These are phyloP conservation scores for Verticillium nonalfalfae DNA, from an alignment of 2,329 filamentous ascomycete genomes.

Conservation along the genomic window DNA sequence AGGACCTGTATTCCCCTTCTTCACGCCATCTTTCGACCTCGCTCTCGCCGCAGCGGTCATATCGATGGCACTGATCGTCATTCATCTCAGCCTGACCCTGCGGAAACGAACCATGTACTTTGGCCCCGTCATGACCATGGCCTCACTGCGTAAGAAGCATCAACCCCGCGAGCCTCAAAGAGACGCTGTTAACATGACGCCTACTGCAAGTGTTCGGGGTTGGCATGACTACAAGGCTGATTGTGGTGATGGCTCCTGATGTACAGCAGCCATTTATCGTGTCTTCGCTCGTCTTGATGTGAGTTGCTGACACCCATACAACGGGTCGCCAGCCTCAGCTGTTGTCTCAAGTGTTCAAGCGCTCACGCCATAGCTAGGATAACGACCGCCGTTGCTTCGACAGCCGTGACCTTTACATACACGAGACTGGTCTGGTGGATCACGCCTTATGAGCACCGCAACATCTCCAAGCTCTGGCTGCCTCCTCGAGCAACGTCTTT, in stretches of 20 bases:
- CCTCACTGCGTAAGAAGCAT: not conserved
- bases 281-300: not conserved
- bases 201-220: not conserved
- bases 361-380: not conserved
- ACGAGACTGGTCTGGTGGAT: constrained; percentile 10
- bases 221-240: constrained; percentile 1
- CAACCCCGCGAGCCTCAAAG: not conserved
- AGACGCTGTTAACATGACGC: not conserved
- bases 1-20: not conserved
- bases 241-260: not conserved
- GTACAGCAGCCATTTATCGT: not conserved
- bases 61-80: not conserved
- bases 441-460: constrained; percentile 4
- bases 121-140: not conserved
- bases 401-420: constrained; percentile 8
- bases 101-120: not conserved
- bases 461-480: constrained; percentile 4
- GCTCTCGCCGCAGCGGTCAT: not conserved
- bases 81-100: not conserved
- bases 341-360: too few species aligned
- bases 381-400: not conserved
- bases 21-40: constrained; percentile 1
- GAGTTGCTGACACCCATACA: not conserved
- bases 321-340: too few species aligned
- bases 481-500: constrained; percentile 7